These are phyloP conservation scores for Camelina sativa DNA, from an alignment of 345 rosid genomes.

Conservation along the genomic window DNA sequence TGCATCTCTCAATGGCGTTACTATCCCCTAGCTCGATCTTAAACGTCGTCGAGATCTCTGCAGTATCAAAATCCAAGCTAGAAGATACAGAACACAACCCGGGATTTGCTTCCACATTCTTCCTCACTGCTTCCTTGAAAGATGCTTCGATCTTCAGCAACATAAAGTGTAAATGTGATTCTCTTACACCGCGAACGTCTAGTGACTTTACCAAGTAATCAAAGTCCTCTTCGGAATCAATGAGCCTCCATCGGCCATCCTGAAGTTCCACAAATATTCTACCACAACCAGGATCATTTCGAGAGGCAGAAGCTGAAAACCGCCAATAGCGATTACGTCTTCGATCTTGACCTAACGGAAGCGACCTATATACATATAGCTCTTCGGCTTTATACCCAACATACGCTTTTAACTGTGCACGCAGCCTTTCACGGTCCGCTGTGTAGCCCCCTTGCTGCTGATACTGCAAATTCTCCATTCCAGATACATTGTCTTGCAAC, in stretches of 20 bases:
- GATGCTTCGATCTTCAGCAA: slow-evolving; percentile 70
- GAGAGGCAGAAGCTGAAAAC: slow-evolving; percentile 70
- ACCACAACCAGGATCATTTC: slow-evolving; percentile 84
- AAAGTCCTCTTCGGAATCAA: slow-evolving; percentile 82
- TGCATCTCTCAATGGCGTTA: slow-evolving; percentile 50
- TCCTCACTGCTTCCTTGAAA: slow-evolving; percentile 69
- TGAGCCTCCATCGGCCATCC: slow-evolving; percentile 79
- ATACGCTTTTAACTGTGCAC: slow-evolving; percentile 70
- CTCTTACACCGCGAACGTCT: slow-evolving; percentile 85
- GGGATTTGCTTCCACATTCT: slow-evolving; percentile 27
- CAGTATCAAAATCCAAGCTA: slow-evolving; percentile 51
- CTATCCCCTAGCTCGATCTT: slow-evolving; percentile 62
- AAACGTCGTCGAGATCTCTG: slow-evolving; percentile 67
- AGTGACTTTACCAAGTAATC: slow-evolving; percentile 64
- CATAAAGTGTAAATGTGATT: slow-evolving; percentile 72
- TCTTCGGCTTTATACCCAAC: slow-evolving; percentile 87
- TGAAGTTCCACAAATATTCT: slow-evolving; percentile 81
- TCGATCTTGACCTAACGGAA: slow-evolving; percentile 92
- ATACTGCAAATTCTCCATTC: slow-evolving; percentile 56
- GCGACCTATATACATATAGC: slow-evolving; percentile 70
- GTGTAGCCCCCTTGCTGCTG: slow-evolving; percentile 69
- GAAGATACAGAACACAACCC: slow-evolving; percentile 26
- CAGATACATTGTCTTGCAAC: slow-evolving; percentile 59
- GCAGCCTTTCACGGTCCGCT: slow-evolving; percentile 72
- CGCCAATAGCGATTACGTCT: slow-evolving; percentile 91